Base-by-base conservation (phyloP, 2,329 filamentous ascomycete genomes). In the Xylaria sp. region DNA sequence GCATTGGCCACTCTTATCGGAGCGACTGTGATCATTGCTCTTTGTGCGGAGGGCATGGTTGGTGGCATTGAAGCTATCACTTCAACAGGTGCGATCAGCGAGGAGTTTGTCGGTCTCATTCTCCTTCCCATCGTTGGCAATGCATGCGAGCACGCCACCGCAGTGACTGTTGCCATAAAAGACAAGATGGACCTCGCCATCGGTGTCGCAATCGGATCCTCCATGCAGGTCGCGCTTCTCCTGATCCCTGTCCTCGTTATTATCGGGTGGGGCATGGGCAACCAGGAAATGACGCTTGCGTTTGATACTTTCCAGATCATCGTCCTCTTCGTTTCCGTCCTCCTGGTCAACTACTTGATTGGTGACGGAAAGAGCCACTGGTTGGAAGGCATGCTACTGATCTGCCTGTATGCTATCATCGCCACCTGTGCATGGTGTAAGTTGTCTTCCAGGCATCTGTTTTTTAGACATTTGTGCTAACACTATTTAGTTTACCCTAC, bases 261-360 rank as follows among this genome's bases (percentile, higher is more conserved):
- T 37, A 83, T 92, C 34, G 89, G 89, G 50, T 93, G 90, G 90
- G 86, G 85, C 59, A 85, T 92, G 80, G 82, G 76, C 37, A 71
- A 82, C 57, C 85, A 87, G 57, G 79, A 85, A 1, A 93, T 93
- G 90, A 90, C 86, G 18, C 81, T 96, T 4, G 88, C 88, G 70
- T 94, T 96, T 69, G 91, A 95, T 67, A 86, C 86, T 1, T 97
- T 97, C 77, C 91, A 96, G 74, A 87, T 96, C 13, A 88, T 92
- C 19, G 87, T 89, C 39, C 76, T 96, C 39, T 95, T 96, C 63
- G 89, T 94, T 11, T 86, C 90, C 1, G 90, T 91, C 0, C 83
- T 96, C 39, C 80, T 96, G 29, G 89, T 92, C 53, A 96, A 95
- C 69, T 96, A 95, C 69, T 74, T 96, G 40, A 91, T 95, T 44